Conservation (phyloP, 2,329 filamentous ascomycete genomes). For the Lasiodiplodia citricola region DNA sequence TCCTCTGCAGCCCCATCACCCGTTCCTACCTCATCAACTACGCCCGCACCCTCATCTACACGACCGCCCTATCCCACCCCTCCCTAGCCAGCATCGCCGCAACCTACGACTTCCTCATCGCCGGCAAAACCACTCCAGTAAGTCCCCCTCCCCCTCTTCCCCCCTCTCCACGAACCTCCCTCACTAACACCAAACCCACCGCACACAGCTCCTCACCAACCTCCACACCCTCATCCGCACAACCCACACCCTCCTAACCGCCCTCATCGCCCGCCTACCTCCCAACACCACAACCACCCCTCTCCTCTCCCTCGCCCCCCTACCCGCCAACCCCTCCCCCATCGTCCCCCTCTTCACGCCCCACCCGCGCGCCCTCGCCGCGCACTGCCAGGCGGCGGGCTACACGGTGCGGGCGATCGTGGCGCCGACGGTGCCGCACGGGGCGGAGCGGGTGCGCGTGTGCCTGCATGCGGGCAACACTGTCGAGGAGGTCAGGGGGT, state of each 20-base stretch:
- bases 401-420: constrained; percentile 47
- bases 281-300: background rate
- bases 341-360: constrained; percentile 31
- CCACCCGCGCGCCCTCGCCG: constrained; percentile 37
- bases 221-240: constrained; percentile 34
- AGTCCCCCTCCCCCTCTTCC: background rate
- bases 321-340: background rate
- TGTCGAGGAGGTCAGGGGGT: constrained; percentile 39
- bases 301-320: background rate
- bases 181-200: background rate
- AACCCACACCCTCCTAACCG: constrained; percentile 32
- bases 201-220: constrained; percentile 31
- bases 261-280: background rate
- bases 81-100: constrained; percentile 48
- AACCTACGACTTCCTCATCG: constrained; percentile 37
- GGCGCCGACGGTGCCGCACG: constrained; percentile 49
- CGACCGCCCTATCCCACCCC: constrained; percentile 49
- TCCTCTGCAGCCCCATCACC: constrained; percentile 38
- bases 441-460: constrained; percentile 47
- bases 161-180: background rate
- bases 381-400: constrained; percentile 35
- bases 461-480: constrained; percentile 52
- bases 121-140: constrained; percentile 33
- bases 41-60: constrained; percentile 49
- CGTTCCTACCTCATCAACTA: constrained; percentile 46